A percentile compares a stretch with the other conserved stretches of the same genome.
These are phyloP conservation scores for Sordariomycetes sp. DNA, from an alignment of 2,329 filamentous ascomycete species.

Conservation along the genomic window DNA sequence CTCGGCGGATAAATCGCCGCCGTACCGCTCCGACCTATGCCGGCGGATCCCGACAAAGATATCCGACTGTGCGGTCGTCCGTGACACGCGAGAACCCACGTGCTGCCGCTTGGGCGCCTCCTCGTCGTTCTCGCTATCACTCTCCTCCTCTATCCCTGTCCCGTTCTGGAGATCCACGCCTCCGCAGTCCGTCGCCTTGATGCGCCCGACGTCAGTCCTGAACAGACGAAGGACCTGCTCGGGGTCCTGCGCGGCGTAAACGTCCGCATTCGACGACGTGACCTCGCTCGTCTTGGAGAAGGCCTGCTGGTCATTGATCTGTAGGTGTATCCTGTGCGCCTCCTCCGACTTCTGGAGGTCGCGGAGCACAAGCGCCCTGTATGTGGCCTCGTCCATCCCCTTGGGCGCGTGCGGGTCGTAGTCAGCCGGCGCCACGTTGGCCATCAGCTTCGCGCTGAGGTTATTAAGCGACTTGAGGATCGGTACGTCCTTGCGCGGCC, in stretches of 20 bases:
- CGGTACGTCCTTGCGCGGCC: slow-evolving; percentile 66
- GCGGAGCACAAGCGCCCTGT: slow-evolving; percentile 59
- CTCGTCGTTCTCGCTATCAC: slow-evolving; percentile 50
- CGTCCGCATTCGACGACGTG: slow-evolving; percentile 26
- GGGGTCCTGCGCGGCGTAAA: slow-evolving; percentile 59
- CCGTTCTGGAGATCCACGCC: slow-evolving; percentile 47
- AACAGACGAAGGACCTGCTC: slow-evolving; percentile 52
- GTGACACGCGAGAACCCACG: slow-evolving; percentile 57
- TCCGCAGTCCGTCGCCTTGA: slow-evolving; percentile 31
- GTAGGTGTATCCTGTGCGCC: slow-evolving; percentile 69
- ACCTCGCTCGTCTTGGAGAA: slow-evolving; percentile 52
- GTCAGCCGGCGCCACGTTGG: slow-evolving; percentile 70
- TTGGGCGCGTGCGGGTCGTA: slow-evolving; percentile 41
- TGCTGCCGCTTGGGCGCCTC: slow-evolving; percentile 21
- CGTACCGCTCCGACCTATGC: slow-evolving; percentile 45
- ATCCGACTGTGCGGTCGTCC: slow-evolving; percentile 50
- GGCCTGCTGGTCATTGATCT: slow-evolving; percentile 74
- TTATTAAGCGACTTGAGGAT: slow-evolving; percentile 84
- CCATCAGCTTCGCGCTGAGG: slow-evolving; percentile 87
- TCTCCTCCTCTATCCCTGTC: slow-evolving; percentile 59
- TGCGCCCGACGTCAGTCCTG: slow-evolving; percentile 43
- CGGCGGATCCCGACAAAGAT: slow-evolving; percentile 52
- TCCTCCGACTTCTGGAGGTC: slow-evolving; percentile 66
- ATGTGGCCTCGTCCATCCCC: slow-evolving; percentile 59
- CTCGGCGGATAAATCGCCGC: slow-evolving; percentile 28